phyloP scores from a whole-genome alignment of 129 eudicot genomes.

The Oenanthe sinensis region DNA sequence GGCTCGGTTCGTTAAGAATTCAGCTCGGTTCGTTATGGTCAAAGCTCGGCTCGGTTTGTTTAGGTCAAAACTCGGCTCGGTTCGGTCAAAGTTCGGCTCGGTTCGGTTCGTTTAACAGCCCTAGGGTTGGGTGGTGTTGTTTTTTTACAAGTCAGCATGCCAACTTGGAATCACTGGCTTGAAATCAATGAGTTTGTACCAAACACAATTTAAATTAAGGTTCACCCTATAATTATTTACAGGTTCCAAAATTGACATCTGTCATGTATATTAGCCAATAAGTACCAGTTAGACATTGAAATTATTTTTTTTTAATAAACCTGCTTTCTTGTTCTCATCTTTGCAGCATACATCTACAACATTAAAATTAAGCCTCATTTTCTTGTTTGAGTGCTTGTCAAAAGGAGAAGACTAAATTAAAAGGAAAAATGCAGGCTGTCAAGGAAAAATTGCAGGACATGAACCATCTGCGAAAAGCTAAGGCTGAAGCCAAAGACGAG shows the following conservation, averaged over 20 bases:
- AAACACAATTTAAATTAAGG: neutral
- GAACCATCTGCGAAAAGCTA: slow-evolving; percentile 48
- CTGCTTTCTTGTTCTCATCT: neutral
- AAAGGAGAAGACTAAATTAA: neutral
- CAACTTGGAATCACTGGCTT: neutral
- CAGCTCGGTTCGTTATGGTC: no score
- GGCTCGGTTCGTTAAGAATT: no score
- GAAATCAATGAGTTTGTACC: neutral
- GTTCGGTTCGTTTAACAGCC: no score
- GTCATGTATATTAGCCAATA: slow-evolving; percentile 4
- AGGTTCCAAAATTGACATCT: neutral
- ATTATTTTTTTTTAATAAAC: neutral
- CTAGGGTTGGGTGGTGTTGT: no score
- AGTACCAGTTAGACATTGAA: neutral
- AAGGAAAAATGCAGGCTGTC: slow-evolving; percentile 61
- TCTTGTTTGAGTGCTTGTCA: slow-evolving; percentile 2
- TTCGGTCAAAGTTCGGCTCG: no score
- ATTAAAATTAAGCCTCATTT: neutral
- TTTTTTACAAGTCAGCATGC: no score
- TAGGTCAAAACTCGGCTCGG: no score
- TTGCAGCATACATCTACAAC: neutral
- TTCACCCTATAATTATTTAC: neutral
- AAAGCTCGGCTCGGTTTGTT: no score
- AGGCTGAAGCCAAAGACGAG: slow-evolving; percentile 61
- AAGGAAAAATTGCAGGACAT: slow-evolving; percentile 58